phyloP scores from a whole-genome alignment of 495 filamentous ascomycete species.

The Talaromyces trachyspermus region DNA sequence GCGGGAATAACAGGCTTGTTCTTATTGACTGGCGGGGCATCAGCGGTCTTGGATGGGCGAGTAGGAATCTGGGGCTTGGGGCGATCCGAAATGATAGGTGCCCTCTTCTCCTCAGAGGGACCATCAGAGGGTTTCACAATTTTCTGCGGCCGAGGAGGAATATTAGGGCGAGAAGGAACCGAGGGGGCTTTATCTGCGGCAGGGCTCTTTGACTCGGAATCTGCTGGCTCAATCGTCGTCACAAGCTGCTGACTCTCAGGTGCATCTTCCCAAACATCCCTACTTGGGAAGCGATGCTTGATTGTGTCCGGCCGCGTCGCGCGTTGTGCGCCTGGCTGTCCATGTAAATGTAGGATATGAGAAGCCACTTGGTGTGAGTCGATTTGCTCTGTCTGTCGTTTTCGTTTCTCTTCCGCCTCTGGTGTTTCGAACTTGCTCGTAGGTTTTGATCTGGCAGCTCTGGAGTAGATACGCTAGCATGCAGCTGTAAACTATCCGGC shows the following conservation, averaged over 20 bases:
- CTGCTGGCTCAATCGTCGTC: slow-evolving; percentile 66
- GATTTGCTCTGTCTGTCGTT: slow-evolving; percentile 37
- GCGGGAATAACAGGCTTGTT: slow-evolving; percentile 75
- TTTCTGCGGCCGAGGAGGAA: slow-evolving; percentile 37
- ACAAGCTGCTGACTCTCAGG: slow-evolving; percentile 75
- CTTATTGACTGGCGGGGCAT: slow-evolving; percentile 40
- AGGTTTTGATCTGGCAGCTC: slow-evolving; percentile 38
- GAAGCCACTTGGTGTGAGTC: slow-evolving; percentile 40
- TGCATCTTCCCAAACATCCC: slow-evolving; percentile 94
- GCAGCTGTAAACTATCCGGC: slow-evolving; percentile 75
- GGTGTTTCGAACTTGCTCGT: slow-evolving; percentile 43
- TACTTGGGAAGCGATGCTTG: slow-evolving; percentile 80
- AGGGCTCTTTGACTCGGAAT: slow-evolving; percentile 37
- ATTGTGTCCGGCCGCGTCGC: slow-evolving; percentile 39
- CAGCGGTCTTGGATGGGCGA: slow-evolving; percentile 53
- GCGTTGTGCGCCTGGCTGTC: slow-evolving; percentile 31
- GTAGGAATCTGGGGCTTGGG: slow-evolving; percentile 76
- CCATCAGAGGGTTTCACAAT: slow-evolving; percentile 13
- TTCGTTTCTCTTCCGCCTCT: slow-evolving; percentile 47
- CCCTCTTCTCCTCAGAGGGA: slow-evolving; percentile 3
- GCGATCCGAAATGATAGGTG: slow-evolving; percentile 51
- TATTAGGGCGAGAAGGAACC: slow-evolving; percentile 30
- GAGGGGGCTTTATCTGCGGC: slow-evolving; percentile 15
- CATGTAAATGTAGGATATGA: slow-evolving; percentile 29
- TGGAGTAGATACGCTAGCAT: slow-evolving; percentile 78